Evolutionary conservation across 2,329 filamentous ascomycete genomes (phyloP).

Genomic region (Dothistroma pini): DNA sequence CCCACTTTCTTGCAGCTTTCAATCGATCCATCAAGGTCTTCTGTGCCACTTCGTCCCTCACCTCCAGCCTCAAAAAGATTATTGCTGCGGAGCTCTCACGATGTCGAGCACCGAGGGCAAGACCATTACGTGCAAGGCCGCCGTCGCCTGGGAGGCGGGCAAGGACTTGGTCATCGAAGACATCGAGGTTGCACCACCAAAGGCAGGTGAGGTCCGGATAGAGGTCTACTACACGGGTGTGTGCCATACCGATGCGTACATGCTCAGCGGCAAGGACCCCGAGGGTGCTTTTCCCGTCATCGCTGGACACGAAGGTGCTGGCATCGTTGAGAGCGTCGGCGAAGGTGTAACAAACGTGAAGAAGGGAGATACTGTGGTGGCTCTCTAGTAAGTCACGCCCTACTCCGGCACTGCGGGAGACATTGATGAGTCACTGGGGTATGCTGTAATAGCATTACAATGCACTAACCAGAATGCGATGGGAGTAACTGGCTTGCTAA

Average conservation of each 20-base stretch:
- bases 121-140: slow-evolving; percentile 87
- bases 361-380: slow-evolving; percentile 84
- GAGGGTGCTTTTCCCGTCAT: slow-evolving; percentile 91
- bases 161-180: slow-evolving; percentile 87
- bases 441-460: too few relatives aligned
- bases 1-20: neutral
- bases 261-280: slow-evolving; percentile 91
- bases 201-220: slow-evolving; percentile 92
- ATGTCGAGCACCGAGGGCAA: slow-evolving; percentile 59
- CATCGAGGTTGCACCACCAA: slow-evolving; percentile 83
- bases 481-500: slow-evolving; percentile 15
- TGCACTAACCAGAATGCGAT: neutral
- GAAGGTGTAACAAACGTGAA: slow-evolving; percentile 95
- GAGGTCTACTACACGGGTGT: slow-evolving; percentile 97
- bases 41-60: neutral
- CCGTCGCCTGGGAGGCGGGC: slow-evolving; percentile 94
- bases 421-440: slow-evolving; percentile 13
- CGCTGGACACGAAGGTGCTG: slow-evolving; percentile 85
- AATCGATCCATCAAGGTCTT: slow-evolving; percentile 15
- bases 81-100: slow-evolving; percentile 23
- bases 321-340: slow-evolving; percentile 87
- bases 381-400: slow-evolving; percentile 65
- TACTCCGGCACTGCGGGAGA: slow-evolving; percentile 5
- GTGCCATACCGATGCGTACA: slow-evolving; percentile 94
- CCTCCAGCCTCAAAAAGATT: neutral